These are phyloP conservation scores for Falciphora oryzae DNA, from an alignment of 2,329 filamentous ascomycete genomes.

Conservation along the genomic window DNA sequence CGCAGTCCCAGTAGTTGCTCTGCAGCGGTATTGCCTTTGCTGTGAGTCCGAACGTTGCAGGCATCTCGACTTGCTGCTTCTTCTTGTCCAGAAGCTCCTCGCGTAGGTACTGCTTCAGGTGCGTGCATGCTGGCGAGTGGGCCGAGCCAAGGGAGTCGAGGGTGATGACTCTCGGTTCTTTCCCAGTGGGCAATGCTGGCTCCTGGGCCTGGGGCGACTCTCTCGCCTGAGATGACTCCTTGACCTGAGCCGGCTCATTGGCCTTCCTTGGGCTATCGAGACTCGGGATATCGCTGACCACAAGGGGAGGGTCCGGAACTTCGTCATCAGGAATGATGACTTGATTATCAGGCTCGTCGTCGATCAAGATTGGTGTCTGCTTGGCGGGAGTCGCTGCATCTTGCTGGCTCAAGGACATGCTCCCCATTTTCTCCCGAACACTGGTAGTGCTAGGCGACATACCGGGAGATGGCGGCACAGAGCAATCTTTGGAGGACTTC, in stretches of 20 bases:
- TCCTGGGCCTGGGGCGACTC: not conserved
- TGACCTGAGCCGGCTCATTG: conserved; percentile 27
- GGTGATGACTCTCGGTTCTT: conserved; percentile 69
- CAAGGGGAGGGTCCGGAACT: not conserved
- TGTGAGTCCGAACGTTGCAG: conserved; percentile 48
- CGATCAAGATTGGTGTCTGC: not conserved
- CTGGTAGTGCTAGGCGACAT: conserved; percentile 2
- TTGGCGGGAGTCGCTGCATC: not conserved
- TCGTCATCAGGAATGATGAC: not conserved
- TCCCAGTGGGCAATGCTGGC: conserved; percentile 12
- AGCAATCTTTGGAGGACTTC: conserved; percentile 3
- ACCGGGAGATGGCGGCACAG: not conserved
- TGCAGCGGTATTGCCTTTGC: conserved; percentile 74
- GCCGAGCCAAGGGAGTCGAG: conserved; percentile 73
- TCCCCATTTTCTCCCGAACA: not conserved
- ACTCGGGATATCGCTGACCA: conserved; percentile 5
- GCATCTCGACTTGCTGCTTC: conserved; percentile 31
- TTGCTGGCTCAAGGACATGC: conserved; percentile 2
- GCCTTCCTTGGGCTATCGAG: conserved; percentile 27
- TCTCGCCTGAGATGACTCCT: not conserved
- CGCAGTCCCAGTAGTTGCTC: conserved; percentile 82
- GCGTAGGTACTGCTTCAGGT: conserved; percentile 70
- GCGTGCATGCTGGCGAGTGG: conserved; percentile 59
- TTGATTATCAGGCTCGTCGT: not conserved
- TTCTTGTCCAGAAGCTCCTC: conserved; percentile 65